Conservation (phyloP, 2,329 filamentous ascomycete genomes). For the Pseudopyricularia javanii region DNA sequence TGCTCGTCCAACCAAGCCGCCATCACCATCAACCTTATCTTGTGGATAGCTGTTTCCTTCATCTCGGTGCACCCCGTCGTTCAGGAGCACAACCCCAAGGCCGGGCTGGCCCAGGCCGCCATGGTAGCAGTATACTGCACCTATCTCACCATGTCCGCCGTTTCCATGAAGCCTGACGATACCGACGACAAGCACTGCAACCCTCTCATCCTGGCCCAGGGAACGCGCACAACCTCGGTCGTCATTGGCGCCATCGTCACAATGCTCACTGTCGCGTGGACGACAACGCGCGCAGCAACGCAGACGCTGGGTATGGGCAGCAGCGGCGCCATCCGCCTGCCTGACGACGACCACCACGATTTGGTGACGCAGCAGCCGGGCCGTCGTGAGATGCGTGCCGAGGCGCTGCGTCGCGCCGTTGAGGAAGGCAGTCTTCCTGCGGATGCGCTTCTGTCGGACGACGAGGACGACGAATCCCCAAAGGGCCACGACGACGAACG, state of each 20-base stretch:
- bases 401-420: conserved; percentile 81
- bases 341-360: conserved; percentile 61
- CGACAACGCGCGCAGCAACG: conserved; percentile 89
- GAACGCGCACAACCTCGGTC: conserved; percentile 79
- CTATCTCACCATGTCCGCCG: conserved; percentile 94
- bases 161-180: conserved; percentile 95
- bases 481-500: conserved; percentile 78
- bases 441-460: conserved; percentile 69
- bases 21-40: conserved; percentile 83
- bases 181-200: conserved; percentile 89
- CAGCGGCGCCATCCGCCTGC: conserved; percentile 43
- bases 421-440: conserved; percentile 87
- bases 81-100: conserved; percentile 85
- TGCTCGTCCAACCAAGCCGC: conserved; percentile 96
- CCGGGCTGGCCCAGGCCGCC: conserved; percentile 89
- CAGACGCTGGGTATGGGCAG: conserved; percentile 67
- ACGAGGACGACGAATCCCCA: conserved; percentile 53
- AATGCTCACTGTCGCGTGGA: conserved; percentile 94
- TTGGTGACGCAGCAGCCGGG: conserved; percentile 77
- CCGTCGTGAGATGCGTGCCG: conserved; percentile 83
- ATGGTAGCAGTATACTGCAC: conserved; percentile 98
- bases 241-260: conserved; percentile 90
- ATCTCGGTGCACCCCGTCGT: conserved; percentile 83
- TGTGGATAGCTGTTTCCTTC: conserved; percentile 68
- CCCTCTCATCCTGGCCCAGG: conserved; percentile 73